A percentile compares a stretch with the other conserved stretches of the same genome.
These are phyloP conservation scores for Ganoderma lingzhi DNA, from an alignment of 1,284 basidiomycete genomes.

Conservation along the genomic window DNA sequence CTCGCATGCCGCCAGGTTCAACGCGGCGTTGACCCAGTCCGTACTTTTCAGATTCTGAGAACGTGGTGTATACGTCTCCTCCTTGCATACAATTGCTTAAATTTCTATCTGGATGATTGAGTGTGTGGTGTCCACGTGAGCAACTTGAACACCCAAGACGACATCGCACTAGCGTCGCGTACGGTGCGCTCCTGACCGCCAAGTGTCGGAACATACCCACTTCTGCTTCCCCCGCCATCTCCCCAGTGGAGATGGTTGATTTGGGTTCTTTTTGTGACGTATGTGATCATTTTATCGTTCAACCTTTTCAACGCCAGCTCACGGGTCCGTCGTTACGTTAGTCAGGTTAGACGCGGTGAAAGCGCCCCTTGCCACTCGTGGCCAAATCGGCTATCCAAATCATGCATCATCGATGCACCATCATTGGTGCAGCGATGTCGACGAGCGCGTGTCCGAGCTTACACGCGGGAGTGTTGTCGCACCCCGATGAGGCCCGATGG, in stretches of 20 bases:
- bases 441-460: background rate
- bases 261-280: background rate
- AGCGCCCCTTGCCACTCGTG: background rate
- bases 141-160: background rate
- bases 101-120: background rate
- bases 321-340: background rate
- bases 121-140: background rate
- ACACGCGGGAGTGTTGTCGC: background rate
- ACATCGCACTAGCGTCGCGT: background rate
- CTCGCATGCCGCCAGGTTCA: constrained; percentile 57
- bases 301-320: background rate
- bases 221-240: background rate
- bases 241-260: background rate
- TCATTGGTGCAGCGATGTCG: background rate
- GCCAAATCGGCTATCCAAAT: background rate
- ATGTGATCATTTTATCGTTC: background rate
- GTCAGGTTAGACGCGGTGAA: background rate
- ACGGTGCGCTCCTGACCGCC: background rate
- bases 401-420: background rate
- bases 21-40: constrained; percentile 45
- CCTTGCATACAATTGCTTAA: background rate
- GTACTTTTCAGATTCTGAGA: constrained; percentile 40
- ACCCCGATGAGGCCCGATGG: background rate
- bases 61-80: background rate
- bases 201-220: background rate